phyloP scores from a whole-genome alignment of 2,329 filamentous ascomycete genomes.

The Nigrospora osmanthi region DNA sequence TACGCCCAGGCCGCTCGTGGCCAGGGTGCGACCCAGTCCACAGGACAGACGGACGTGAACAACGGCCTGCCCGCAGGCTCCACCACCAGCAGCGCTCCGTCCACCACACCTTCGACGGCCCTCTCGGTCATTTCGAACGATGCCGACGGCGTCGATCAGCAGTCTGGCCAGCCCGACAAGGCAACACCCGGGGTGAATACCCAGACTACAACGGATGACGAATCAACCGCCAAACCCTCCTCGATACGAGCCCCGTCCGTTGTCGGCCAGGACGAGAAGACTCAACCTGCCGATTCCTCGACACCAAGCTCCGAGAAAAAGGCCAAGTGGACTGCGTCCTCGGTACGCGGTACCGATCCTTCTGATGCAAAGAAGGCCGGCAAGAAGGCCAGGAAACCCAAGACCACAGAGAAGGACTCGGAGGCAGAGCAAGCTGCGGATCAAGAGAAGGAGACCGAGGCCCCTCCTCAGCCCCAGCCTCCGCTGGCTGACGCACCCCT shows the following conservation, averaged over 20 bases:
- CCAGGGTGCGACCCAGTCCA: constrained; percentile 37
- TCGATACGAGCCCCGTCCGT: constrained; percentile 8
- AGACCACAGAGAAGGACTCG: constrained; percentile 41
- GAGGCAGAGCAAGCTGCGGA: constrained; percentile 41
- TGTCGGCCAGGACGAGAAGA: constrained; percentile 10
- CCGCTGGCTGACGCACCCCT: constrained; percentile 74
- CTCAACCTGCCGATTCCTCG: constrained; percentile 9
- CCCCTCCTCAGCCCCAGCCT: constrained; percentile 36
- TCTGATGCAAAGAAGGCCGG: constrained; percentile 55
- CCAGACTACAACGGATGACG: neutral
- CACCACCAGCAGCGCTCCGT: constrained; percentile 23
- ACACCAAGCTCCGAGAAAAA: constrained; percentile 32
- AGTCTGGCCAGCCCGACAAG: constrained; percentile 17
- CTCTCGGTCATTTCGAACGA: constrained; percentile 28
- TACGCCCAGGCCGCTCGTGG: constrained; percentile 95
- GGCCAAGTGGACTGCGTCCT: constrained; percentile 46
- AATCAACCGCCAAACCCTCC: neutral
- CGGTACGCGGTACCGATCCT: constrained; percentile 57
- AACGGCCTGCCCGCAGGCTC: constrained; percentile 25
- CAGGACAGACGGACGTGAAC: constrained; percentile 10
- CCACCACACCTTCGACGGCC: constrained; percentile 22
- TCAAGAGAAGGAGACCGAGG: constrained; percentile 52
- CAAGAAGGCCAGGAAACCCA: constrained; percentile 53
- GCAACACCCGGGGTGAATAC: constrained; percentile 7
- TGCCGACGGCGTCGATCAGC: constrained; percentile 13